Base-by-base conservation (phyloP, 75 land plant species). In the Sequoiadendron giganteum region DNA sequence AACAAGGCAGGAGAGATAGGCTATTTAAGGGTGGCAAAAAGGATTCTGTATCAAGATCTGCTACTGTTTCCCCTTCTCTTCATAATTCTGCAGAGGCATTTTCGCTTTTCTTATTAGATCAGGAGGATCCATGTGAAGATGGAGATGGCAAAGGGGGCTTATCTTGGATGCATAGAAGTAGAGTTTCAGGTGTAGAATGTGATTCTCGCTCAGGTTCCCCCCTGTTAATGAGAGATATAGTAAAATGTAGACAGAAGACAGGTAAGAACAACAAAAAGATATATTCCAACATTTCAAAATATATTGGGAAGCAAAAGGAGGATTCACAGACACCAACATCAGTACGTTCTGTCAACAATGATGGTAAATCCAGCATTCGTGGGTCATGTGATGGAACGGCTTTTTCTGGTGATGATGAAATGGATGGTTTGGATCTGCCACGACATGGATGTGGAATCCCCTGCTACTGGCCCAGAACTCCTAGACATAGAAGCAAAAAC, bases 381-480 rank as follows among this genome's bases (percentile, higher is more conserved):
- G 93, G 86, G 10, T 92, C 95, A 25, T 90, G 93, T 88, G 94
- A 91, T 84, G 94, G 91, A 76, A 91, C 92, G 0, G 91, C 95
- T 42, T 88, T 91, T 42, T 93, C 93, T 76, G 47, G 90, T 25
- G 85, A 91, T 32, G 88, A 86, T 76, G 92, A 92, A 42, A 87
- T 85, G 85, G 97, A 94, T 86, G 89, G 89, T n/a, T 88, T 93
- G 70, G 94, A 91, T 83, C 83, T 95, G 32, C 90, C 94, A 0
- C 78, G 93, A 0, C 93, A 96, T 80, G 95, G 97, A 68, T 96
- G 97, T 90, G 98, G 97, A 4, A 90, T 95, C 85, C 91, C 94
- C 86, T 93, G 96, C 54, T 92, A 92, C 80, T 93, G 93, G 93
- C 87, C 95, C 15, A 92, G 90, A 84, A 90, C 86, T 1, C 81